Evolutionary conservation across 306 rosid genomes (phyloP).

Genomic region (Lagenaria siceraria): DNA sequence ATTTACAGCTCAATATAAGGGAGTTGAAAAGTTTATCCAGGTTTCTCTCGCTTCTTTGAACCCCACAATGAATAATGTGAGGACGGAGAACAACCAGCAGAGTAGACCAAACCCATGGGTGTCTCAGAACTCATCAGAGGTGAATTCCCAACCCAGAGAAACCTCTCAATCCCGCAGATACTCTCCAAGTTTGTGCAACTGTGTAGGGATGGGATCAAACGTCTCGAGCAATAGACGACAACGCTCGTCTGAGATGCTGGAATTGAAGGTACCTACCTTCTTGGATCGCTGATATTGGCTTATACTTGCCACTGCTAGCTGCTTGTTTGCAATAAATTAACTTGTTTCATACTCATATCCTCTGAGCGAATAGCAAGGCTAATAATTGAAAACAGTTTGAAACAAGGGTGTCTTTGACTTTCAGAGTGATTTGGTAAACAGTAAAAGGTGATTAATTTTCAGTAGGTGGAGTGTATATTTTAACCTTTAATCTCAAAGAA

Average conservation of each 20-base stretch:
- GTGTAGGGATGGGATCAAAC: constrained; percentile 27
- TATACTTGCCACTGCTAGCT: not conserved
- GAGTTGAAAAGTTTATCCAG: not conserved
- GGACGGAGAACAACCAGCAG: not conserved
- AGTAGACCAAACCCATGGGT: not conserved
- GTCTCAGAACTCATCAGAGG: constrained; percentile 14
- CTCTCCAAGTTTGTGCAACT: constrained; percentile 27
- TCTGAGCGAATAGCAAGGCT: not conserved
- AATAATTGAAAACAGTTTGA: not conserved
- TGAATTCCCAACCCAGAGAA: not conserved
- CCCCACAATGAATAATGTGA: constrained; percentile 5
- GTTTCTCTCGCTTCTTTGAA: not conserved
- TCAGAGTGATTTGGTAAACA: not conserved
- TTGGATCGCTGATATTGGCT: not conserved
- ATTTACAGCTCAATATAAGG: not conserved
- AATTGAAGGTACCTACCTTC: constrained; percentile 34
- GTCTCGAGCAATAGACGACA: constrained; percentile 12
- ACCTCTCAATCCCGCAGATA: constrained; percentile 20
- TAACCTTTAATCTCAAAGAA: not conserved
- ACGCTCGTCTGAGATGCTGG: constrained; percentile 13
- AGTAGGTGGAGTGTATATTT: not conserved
- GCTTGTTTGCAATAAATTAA: not conserved
- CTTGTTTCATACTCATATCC: not conserved
- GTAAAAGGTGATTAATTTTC: not conserved
- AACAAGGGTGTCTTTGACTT: not conserved